These are phyloP conservation scores for Rhododendron griersonianum DNA, from an alignment of 148 eudicot genomes.

Conservation along the genomic window DNA sequence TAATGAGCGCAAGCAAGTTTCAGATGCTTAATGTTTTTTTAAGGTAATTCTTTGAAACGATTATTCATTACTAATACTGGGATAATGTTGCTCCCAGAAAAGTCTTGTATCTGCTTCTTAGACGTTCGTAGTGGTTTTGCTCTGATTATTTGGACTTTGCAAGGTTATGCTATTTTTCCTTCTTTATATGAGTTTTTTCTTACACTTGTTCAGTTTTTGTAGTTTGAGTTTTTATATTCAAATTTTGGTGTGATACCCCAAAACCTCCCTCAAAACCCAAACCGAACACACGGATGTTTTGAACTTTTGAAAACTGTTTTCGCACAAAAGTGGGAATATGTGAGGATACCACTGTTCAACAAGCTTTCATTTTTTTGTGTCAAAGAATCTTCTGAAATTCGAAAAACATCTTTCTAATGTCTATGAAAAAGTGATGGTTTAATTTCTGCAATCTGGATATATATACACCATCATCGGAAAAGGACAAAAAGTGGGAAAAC, in stretches of 20 bases:
- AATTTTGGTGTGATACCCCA: background rate
- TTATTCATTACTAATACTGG: background rate
- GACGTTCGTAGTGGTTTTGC: background rate
- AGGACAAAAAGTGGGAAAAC: background rate
- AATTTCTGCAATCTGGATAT: background rate
- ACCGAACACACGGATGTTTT: background rate
- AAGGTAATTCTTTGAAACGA: background rate
- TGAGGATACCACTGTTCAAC: background rate
- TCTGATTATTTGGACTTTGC: background rate
- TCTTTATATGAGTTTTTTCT: background rate
- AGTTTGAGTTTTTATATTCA: background rate
- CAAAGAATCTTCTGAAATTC: background rate
- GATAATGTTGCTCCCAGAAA: background rate
- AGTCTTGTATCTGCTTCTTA: background rate
- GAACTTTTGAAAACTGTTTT: background rate
- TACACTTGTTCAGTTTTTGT: background rate
- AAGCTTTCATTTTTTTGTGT: background rate
- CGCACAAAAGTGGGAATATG: background rate
- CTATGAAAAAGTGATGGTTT: background rate
- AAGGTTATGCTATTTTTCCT: background rate
- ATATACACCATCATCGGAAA: background rate
- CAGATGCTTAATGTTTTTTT: background rate
- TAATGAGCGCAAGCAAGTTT: constrained; percentile 21
- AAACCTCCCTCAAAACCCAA: too few species aligned
- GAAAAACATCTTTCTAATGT: background rate